Percentiles rank a stretch among this genome's conserved stretches.
Evolutionary conservation across 2,329 filamentous ascomycete species (phyloP).

Genomic region (Aureobasidium leucospermi): DNA sequence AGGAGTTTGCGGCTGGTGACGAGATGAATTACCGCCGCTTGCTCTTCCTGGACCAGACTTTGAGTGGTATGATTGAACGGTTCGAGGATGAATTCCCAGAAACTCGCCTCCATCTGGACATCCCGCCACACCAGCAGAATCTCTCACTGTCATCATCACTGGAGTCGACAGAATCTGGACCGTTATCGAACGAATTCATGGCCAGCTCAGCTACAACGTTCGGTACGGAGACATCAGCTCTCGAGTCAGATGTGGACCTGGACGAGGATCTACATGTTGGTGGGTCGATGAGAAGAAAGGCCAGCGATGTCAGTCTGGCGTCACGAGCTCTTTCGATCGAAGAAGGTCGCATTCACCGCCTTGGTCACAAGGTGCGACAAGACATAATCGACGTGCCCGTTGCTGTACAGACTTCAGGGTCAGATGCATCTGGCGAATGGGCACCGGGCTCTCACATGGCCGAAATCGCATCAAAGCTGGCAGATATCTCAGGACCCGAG

Average conservation of each 20-base stretch:
- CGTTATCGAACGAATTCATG: constrained; percentile 1
- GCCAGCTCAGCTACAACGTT: constrained; percentile 18
- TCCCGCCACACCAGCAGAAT: background rate
- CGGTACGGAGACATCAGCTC: constrained; percentile 6
- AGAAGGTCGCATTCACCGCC: constrained; percentile 62
- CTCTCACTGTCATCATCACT: constrained; percentile 15
- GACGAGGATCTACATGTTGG: constrained; percentile 28
- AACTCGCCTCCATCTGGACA: constrained; percentile 49
- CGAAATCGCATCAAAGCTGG: constrained; percentile 37
- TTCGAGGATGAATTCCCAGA: constrained; percentile 97
- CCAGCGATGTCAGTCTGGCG: constrained; percentile 61
- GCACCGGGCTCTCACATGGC: constrained; percentile 19
- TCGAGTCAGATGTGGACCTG: constrained; percentile 22
- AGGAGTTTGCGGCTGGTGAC: constrained; percentile 63
- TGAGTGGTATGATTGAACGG: constrained; percentile 84
- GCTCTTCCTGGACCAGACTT: constrained; percentile 78
- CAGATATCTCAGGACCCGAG: constrained; percentile 51
- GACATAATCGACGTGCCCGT: constrained; percentile 47
- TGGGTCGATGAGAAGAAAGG: constrained; percentile 44
- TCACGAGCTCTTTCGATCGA: constrained; percentile 58
- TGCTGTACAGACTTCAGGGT: constrained; percentile 19
- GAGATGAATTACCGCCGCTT: constrained; percentile 76
- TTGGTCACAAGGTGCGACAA: constrained; percentile 59
- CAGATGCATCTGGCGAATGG: constrained; percentile 22
- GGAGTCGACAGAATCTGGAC: constrained; percentile 9